phyloP scores from a whole-genome alignment of 768 basidiomycete genomes.

The Collybia nuda region DNA sequence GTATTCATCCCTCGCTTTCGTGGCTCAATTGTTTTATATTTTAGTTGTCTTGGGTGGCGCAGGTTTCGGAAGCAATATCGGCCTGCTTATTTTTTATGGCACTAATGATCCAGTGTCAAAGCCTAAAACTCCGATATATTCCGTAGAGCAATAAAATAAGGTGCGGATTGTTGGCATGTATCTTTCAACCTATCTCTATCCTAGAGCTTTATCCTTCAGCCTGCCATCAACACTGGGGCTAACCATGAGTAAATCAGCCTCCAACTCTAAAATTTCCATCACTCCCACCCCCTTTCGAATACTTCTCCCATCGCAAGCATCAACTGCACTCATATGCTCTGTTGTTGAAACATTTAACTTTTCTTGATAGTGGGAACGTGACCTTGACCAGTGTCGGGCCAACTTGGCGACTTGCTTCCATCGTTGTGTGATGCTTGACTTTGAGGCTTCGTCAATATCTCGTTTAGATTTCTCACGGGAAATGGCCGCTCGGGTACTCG shows the following conservation, averaged over 20 bases:
- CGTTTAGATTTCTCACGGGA: constrained; percentile 45
- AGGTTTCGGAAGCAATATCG: constrained; percentile 62
- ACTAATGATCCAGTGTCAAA: constrained; percentile 53
- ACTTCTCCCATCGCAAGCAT: constrained; percentile 65
- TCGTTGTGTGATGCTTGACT: constrained; percentile 30
- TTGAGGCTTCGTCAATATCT: constrained; percentile 20
- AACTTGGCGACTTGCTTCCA: constrained; percentile 49
- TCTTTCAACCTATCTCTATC: constrained; percentile 24
- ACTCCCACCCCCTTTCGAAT: constrained; percentile 34
- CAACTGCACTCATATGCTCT: constrained; percentile 80
- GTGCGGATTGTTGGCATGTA: background rate
- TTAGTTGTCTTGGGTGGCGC: constrained; percentile 73
- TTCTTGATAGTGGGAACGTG: constrained; percentile 53
- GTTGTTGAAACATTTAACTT: constrained; percentile 57
- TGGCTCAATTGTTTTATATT: background rate
- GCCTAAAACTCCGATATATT: constrained; percentile 24
- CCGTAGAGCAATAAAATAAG: constrained; percentile 16
- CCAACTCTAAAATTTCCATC: constrained; percentile 18
- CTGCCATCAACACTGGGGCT: constrained; percentile 69
- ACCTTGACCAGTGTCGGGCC: constrained; percentile 44
- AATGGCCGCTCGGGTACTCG: constrained; percentile 44
- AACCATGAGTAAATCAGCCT: constrained; percentile 55
- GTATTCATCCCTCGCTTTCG: background rate
- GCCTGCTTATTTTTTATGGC: constrained; percentile 58
- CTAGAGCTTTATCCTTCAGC: constrained; percentile 43